Percentiles rank a stretch among this genome's conserved stretches.
These are phyloP conservation scores for Pistacia vera DNA, from an alignment of 345 rosid species.

Conservation along the genomic window DNA sequence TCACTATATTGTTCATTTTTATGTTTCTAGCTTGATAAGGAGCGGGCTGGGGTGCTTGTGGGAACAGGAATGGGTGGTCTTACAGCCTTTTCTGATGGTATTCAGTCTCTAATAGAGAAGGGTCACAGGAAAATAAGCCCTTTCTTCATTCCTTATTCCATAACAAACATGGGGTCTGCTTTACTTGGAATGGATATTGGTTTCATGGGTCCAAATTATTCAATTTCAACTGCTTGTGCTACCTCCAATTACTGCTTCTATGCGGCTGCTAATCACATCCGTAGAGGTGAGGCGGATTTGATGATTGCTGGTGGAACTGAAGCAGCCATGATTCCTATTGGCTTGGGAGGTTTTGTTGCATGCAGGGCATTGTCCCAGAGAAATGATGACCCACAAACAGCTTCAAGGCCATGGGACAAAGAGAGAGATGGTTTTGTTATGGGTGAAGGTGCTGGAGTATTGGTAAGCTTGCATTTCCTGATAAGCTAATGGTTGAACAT, in stretches of 20 bases:
- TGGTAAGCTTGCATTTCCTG: slow-evolving; percentile 60
- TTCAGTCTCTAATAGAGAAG: slow-evolving; percentile 79
- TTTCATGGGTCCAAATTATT: slow-evolving; percentile 98
- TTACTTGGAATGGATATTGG: slow-evolving; percentile 91
- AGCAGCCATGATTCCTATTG: slow-evolving; percentile 96
- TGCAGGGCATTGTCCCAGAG: slow-evolving; percentile 98
- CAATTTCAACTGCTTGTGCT: slow-evolving; percentile 97
- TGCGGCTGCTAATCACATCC: slow-evolving; percentile 98
- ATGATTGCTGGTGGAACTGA: slow-evolving; percentile 99
- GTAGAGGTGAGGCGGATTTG: slow-evolving; percentile 98
- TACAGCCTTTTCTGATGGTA: slow-evolving; percentile 84
- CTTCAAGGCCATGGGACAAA: slow-evolving; percentile 99
- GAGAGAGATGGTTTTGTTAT: slow-evolving; percentile 94
- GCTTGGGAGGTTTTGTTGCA: slow-evolving; percentile 97
- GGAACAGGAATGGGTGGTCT: slow-evolving; percentile 99
- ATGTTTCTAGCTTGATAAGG: slow-evolving; percentile 62
- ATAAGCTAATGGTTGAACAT: too few relatives aligned
- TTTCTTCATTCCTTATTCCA: slow-evolving; percentile 88
- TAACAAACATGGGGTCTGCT: slow-evolving; percentile 97
- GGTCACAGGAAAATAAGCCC: slow-evolving; percentile 87
- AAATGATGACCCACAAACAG: slow-evolving; percentile 96
- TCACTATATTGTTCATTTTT: too few relatives aligned
- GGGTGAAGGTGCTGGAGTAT: slow-evolving; percentile 98
- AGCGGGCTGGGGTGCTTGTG: slow-evolving; percentile 87
- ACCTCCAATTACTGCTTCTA: slow-evolving; percentile 97